A percentile compares a stretch with the other conserved stretches of the same genome.
phyloP scores from a whole-genome alignment of 768 basidiomycete species.

The Lyophyllum semitale region DNA sequence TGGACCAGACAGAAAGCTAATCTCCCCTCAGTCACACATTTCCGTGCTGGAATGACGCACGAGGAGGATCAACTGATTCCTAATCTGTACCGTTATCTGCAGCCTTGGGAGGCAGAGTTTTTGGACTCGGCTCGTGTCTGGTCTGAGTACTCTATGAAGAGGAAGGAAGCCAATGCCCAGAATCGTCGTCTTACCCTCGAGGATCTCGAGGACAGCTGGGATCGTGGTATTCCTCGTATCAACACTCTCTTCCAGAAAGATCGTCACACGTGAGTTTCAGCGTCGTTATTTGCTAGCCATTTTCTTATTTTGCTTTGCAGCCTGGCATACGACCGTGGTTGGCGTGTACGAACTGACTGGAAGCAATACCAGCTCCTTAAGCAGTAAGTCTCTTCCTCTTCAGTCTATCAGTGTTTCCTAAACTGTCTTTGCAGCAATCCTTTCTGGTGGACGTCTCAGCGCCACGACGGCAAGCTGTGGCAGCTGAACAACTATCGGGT shows the following conservation, averaged over 20 bases:
- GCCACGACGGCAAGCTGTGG: constrained; percentile 96
- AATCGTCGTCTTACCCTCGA: constrained; percentile 96
- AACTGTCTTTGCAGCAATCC: constrained; percentile 65
- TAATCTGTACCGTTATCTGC: constrained; percentile 94
- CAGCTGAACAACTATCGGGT: constrained; percentile 98
- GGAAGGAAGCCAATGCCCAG: constrained; percentile 99
- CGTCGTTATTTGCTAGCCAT: not conserved
- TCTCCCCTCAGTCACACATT: constrained; percentile 76
- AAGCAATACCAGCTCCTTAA: constrained; percentile 95
- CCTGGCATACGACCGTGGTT: constrained; percentile 97
- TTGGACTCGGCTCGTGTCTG: constrained; percentile 97
- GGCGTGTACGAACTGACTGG: constrained; percentile 98
- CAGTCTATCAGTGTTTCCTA: not conserved
- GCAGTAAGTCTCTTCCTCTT: constrained; percentile 54
- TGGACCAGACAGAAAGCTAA: not conserved
- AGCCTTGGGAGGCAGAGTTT: constrained; percentile 98
- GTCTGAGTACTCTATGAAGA: constrained; percentile 99
- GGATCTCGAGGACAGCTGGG: constrained; percentile 98
- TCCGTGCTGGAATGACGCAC: constrained; percentile 98
- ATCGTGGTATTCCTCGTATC: constrained; percentile 97
- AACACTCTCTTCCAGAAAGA: constrained; percentile 99
- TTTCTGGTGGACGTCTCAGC: constrained; percentile 99
- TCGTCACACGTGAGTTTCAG: constrained; percentile 72
- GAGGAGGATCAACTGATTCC: constrained; percentile 95
- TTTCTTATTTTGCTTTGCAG: constrained; percentile 33